Evolutionary conservation across 2,329 filamentous ascomycete species (phyloP), one percentile per base, ranked within the genome.

Genomic region (Claviceps spartinae): DNA sequence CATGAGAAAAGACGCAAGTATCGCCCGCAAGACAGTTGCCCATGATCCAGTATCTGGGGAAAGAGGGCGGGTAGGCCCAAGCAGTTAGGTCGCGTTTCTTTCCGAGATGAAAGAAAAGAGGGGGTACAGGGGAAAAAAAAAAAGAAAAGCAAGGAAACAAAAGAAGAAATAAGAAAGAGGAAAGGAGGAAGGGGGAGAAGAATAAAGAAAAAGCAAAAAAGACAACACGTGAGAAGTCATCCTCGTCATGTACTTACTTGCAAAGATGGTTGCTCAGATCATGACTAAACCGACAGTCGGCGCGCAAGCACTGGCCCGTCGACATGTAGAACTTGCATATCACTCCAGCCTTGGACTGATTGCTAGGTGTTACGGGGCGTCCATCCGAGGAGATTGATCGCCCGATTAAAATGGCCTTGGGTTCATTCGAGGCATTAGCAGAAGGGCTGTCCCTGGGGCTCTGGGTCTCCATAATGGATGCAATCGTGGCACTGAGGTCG

Each of bases 241-340:
- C 22, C 2, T 40, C 7, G 8, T 24, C 37, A 20, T 11, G 24
- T 20, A 85, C 88, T 77, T 75, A 94, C 88, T 97, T 97, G 90
- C 93, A 98, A 56, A 98, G 79, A 62, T 96, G 93, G 63, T 87
- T 94, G 64, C 88, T 95, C 45, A 95, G 78, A 66, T 98, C 91
- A 67, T 98, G 93, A 59, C 90, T 95, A 69, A 97, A 98, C 53
- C 91, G 85, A 67, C 93, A 98, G 68, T 98, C 93, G 54, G 91
- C 91, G 54, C 93, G 82, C 50, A 96, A 82, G 66, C 93, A 98
- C 67, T 93, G 87, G n/a, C 93, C 93, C 7, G 86, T 94, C 9
- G 90, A 91, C 57, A 98, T 74, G 75, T 89, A 97, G 67, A 97
- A 98, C 69, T 95, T 95, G 78, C 93, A 98, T 43, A 97, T 87